Evolutionary conservation across 169 alveolate genomes (phyloP).

Genomic region (Babesia microti): DNA sequence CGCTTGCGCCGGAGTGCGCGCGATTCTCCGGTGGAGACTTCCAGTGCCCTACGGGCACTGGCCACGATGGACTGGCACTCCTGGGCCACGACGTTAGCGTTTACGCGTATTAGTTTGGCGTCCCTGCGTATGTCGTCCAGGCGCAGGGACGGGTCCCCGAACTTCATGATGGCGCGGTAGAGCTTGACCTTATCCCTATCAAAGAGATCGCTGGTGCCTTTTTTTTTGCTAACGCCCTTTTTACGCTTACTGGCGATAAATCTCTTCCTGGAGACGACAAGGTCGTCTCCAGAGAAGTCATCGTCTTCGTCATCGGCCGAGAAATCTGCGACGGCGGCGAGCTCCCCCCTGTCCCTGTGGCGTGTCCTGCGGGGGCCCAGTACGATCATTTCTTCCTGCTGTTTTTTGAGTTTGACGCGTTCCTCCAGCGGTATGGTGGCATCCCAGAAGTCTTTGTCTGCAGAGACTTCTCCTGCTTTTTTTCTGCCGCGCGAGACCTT

Average conservation of each 20-base stretch:
- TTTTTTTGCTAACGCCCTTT: constrained; percentile 49
- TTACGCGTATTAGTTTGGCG: constrained; percentile 59
- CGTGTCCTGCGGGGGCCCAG: constrained; percentile 78
- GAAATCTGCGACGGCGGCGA: constrained; percentile 36
- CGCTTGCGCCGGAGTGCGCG: constrained; percentile 1
- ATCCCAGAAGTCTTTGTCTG: constrained; percentile 80
- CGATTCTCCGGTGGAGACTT: constrained; percentile 2
- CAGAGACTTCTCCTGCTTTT: constrained; percentile 35
- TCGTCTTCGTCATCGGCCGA: constrained; percentile 45
- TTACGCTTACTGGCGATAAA: constrained; percentile 8
- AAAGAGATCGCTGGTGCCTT: constrained; percentile 48
- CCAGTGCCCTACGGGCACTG: constrained; percentile 1
- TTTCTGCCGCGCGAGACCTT: constrained; percentile 8
- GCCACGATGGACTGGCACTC: constrained; percentile 61
- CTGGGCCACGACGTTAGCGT: constrained; percentile 55
- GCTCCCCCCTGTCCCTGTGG: constrained; percentile 42
- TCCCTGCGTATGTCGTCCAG: constrained; percentile 66
- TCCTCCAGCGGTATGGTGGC: constrained; percentile 77
- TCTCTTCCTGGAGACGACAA: constrained; percentile 15
- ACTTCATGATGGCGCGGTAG: constrained; percentile 62
- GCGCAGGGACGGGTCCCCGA: constrained; percentile 69
- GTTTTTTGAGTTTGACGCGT: constrained; percentile 62
- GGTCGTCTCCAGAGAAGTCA: constrained; percentile 33
- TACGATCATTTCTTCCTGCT: constrained; percentile 65
- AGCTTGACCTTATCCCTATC: constrained; percentile 63